These are phyloP conservation scores for Orobanche coerulescens DNA, from an alignment of 257 asterid species.

Conservation along the genomic window DNA sequence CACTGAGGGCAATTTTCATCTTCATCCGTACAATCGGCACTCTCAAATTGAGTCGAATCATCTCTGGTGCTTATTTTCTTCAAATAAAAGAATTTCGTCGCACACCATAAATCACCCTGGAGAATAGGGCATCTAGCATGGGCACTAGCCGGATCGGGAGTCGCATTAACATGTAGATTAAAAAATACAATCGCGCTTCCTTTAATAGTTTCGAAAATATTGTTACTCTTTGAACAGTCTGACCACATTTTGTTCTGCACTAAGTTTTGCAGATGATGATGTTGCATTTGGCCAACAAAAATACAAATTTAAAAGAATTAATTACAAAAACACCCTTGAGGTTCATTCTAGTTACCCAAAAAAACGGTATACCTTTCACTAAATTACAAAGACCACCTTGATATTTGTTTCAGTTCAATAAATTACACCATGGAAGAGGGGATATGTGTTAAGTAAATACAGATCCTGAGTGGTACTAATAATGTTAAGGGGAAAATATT, in stretches of 20 bases:
- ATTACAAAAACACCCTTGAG: not conserved
- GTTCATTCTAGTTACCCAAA: not conserved
- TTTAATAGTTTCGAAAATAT: conserved; percentile 38
- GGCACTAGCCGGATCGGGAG: conserved; percentile 52
- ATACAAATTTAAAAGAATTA: not conserved
- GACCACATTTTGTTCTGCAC: conserved; percentile 50
- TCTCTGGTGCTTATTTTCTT: conserved; percentile 18
- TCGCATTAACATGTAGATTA: conserved; percentile 55
- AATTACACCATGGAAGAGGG: not conserved
- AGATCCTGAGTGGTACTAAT: no score
- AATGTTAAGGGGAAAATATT: no score
- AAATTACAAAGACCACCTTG: not conserved
- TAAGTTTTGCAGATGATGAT: conserved; percentile 13
- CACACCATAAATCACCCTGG: conserved; percentile 66
- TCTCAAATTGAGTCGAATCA: conserved; percentile 21
- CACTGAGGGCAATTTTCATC: conserved; percentile 69
- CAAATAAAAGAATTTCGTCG: conserved; percentile 49
- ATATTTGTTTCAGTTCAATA: not conserved
- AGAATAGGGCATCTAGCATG: conserved; percentile 66
- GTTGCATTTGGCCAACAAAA: conserved; percentile 4
- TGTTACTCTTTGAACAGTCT: conserved; percentile 39
- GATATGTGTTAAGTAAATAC: not conserved
- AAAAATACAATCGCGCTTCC: conserved; percentile 78
- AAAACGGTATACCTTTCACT: not conserved
- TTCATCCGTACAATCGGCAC: conserved; percentile 59